Base-by-base conservation (phyloP, 2,329 filamentous ascomycete species). In the Neofusicoccum umdonicola region DNA sequence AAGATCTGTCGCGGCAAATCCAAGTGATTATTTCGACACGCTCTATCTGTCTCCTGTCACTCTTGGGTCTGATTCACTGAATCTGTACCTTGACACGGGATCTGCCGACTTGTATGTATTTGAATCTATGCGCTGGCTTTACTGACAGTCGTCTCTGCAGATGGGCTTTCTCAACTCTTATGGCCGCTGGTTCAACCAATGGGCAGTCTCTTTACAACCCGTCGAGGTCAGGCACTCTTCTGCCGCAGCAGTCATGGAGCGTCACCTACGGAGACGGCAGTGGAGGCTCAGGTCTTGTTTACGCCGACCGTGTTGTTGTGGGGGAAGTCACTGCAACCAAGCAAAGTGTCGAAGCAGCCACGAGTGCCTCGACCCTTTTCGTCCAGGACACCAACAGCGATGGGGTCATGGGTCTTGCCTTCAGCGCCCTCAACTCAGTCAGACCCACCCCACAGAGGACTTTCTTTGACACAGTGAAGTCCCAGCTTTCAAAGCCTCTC, bases 11-110 rank as follows among this genome's bases (percentile, higher is more conserved):
- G 71, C 74, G 3, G 58, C 64, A 11, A 42, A 4, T 3, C 48
- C 64, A 15, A 34, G 39, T 6, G 63, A 61, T 19, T 8, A 12
- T 22, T 74, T 74, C 65, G 75, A 77, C 51, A 70, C 70, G 5
- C 67, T 71, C 17, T 81, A 81, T 68, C 73, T 81, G 4, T 79
- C 73, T 67, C 86, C 88, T 0, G 85, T 92, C 51, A 82, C 80
- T 2, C 80, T 92, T 66, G 90, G 90, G 47, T 78, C 84, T 71
- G 86, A 89, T 70, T 84, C 79, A 2, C 73, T 91, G 67, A 83
- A 87, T 65, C 73, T 93, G 65, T 88, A 91, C 72, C 84, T 93
- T 66, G 90, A 93, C 69, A 93, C 90, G 13, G 89, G 82, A 67
- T 89, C 81, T 68, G 82, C 87, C 47, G 88, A 90, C 77, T 83